Conservation (phyloP, 2,329 filamentous ascomycete species). For the Alternaria sp. region DNA sequence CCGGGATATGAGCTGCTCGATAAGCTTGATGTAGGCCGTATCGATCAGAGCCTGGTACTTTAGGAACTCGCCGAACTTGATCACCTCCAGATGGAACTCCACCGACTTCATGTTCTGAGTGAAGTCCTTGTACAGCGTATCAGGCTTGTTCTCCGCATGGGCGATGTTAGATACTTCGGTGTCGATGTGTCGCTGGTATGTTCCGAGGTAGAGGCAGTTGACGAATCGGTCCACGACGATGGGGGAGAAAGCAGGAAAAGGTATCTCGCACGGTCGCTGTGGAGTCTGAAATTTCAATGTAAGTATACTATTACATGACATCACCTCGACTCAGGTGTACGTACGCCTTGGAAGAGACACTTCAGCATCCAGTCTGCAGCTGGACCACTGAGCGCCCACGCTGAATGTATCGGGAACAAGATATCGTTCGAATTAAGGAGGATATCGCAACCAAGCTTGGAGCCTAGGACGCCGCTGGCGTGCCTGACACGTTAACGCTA, state of each 20-base stretch:
- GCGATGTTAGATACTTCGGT: neutral
- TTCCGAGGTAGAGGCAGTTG: neutral
- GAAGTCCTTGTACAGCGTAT: accelerated
- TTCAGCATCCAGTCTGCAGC: neutral
- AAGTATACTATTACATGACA: neutral
- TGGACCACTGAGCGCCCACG: neutral
- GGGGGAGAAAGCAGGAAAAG: accelerated
- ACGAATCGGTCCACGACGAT: neutral
- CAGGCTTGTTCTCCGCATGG: neutral
- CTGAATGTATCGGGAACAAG: neutral
- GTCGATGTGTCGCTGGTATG: neutral
- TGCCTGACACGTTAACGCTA: too few species aligned
- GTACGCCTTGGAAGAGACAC: neutral
- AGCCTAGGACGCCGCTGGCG: accelerated
- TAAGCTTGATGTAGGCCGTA: accelerated
- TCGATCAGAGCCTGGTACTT: neutral
- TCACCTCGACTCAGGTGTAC: too few species aligned
- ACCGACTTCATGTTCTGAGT: neutral
- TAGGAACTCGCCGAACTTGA: neutral
- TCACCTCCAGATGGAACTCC: accelerated
- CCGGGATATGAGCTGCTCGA: too few species aligned
- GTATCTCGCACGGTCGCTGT: neutral
- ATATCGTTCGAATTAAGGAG: neutral
- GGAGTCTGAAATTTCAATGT: accelerated
- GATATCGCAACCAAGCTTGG: neutral